Conservation (phyloP, 2,329 filamentous ascomycete genomes). For the Venturia pyrina region DNA sequence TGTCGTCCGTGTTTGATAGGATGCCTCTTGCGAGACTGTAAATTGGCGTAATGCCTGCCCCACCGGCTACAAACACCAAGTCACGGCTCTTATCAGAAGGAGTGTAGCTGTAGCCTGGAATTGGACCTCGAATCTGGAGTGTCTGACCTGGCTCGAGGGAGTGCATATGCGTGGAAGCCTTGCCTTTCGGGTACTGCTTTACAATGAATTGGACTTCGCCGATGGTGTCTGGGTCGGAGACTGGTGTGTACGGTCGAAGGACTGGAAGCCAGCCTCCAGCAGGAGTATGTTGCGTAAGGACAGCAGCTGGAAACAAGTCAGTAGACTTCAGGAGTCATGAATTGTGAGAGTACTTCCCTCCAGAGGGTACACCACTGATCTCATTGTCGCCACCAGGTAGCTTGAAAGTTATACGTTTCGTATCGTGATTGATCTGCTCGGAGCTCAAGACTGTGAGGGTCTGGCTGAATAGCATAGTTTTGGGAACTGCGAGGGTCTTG, state of each 20-base stretch:
- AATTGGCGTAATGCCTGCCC: constrained; percentile 62
- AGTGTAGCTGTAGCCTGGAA: constrained; percentile 44
- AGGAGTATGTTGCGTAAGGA: constrained; percentile 52
- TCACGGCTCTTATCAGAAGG: constrained; percentile 22
- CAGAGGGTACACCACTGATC: constrained; percentile 23
- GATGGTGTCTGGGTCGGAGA: constrained; percentile 43
- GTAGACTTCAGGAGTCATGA: constrained; percentile 11
- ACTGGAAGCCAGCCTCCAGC: constrained; percentile 48
- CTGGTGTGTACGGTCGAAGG: constrained; percentile 57
- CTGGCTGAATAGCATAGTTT: background rate
- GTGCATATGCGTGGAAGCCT: constrained; percentile 56
- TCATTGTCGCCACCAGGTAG: constrained; percentile 9
- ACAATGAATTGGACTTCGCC: constrained; percentile 55
- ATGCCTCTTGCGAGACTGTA: constrained; percentile 56
- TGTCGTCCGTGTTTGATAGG: constrained; percentile 50
- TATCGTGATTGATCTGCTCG: constrained; percentile 13
- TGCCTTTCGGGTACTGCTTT: constrained; percentile 58
- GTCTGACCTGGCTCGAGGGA: constrained; percentile 51
- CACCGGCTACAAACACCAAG: constrained; percentile 50
- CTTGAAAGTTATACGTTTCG: constrained; percentile 14
- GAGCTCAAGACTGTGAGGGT: constrained; percentile 10
- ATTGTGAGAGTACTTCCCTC: constrained; percentile 31
- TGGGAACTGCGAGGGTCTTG: background rate
- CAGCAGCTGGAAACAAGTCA: constrained; percentile 32
- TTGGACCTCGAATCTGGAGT: constrained; percentile 46